Percentiles rank a stretch among this genome's conserved stretches.
phyloP scores from a whole-genome alignment of 169 alveolate species.

The Condylostoma magnum region DNA sequence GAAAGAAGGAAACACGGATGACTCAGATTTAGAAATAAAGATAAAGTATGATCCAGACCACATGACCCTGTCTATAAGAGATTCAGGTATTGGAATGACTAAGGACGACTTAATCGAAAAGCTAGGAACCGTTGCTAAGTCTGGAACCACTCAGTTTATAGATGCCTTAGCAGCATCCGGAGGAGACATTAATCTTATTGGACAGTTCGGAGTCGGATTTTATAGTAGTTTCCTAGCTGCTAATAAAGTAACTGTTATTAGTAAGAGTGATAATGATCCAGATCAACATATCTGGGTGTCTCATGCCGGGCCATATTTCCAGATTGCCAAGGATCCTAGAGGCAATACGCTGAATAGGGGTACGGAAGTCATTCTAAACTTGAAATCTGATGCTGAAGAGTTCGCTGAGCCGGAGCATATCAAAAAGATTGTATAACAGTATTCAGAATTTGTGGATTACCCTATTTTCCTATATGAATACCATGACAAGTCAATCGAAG shows the following conservation, averaged over 20 bases:
- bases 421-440: conserved; percentile 67
- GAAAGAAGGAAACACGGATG: conserved; percentile 54
- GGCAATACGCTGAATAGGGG: conserved; percentile 89
- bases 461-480: conserved; percentile 80
- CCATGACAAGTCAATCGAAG: conserved; percentile 66
- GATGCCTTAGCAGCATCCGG: conserved; percentile 95
- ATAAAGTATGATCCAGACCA: conserved; percentile 92
- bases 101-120: conserved; percentile 97
- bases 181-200: conserved; percentile 95
- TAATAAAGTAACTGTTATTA: conserved; percentile 95
- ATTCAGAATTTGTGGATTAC: conserved; percentile 82
- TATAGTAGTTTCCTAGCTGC: conserved; percentile 99
- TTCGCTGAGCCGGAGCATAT: conserved; percentile 75
- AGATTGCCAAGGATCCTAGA: conserved; percentile 82
- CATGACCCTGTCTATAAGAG: conserved; percentile 94
- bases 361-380: conserved; percentile 76
- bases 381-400: conserved; percentile 86
- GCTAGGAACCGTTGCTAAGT: conserved; percentile 99
- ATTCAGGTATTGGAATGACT: conserved; percentile 99
- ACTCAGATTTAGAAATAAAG: conserved; percentile 90
- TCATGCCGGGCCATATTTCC: conserved; percentile 81
- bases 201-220: conserved; percentile 99
- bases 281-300: conserved; percentile 85
- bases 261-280: conserved; percentile 88
- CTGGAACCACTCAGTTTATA: conserved; percentile 98